Conservation (phyloP, 2,329 filamentous ascomycete species). For the Triangularia verruculosa region DNA sequence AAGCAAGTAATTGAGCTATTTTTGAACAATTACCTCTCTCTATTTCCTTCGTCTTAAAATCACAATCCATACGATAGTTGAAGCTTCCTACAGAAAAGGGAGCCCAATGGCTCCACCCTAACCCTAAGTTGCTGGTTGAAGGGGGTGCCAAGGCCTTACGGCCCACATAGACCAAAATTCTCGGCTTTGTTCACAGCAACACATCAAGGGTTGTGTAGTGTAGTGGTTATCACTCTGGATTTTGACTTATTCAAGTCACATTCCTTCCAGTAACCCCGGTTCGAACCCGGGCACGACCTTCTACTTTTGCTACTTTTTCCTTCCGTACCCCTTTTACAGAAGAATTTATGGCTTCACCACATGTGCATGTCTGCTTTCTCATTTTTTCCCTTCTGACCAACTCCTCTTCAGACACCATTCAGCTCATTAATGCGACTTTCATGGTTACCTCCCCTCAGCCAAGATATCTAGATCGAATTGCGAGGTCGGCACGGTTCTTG, state of each 20-base stretch:
- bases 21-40: no score
- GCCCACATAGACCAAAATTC: not conserved
- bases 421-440: not conserved
- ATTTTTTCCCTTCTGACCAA: not conserved
- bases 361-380: not conserved
- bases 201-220: conserved; percentile 24
- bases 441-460: not conserved
- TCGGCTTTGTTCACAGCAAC: not conserved
- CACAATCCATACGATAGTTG: not conserved
- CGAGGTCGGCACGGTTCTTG: not conserved
- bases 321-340: no score
- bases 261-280: conserved; percentile 25
- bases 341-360: not conserved
- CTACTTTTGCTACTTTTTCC: conserved; percentile 17
- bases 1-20: not conserved
- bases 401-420: not conserved
- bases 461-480: not conserved
- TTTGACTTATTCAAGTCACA: conserved; percentile 15
- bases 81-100: not conserved
- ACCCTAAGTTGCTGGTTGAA: not conserved
- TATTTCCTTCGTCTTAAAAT: not conserved
- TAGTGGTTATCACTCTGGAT: conserved; percentile 27
- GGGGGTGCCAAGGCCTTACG: not conserved
- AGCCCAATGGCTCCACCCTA: not conserved
- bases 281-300: conserved; percentile 28